Evolutionary conservation across 1,139 yeast species (phyloP).

Genomic region (Waltiozyma solani): DNA sequence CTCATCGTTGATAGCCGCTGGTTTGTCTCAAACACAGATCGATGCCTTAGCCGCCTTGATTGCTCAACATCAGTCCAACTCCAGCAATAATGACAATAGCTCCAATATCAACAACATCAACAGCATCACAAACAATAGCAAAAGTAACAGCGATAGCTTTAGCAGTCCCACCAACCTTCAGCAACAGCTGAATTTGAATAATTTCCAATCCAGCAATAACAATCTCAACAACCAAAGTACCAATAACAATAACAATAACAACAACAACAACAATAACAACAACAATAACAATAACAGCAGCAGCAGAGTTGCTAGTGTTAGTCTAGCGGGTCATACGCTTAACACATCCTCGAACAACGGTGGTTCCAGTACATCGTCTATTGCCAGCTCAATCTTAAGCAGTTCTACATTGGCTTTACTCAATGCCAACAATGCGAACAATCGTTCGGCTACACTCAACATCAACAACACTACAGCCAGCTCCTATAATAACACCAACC

Average conservation of each 20-base stretch:
- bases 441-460: not conserved
- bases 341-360: too few species aligned
- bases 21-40: constrained; percentile 56
- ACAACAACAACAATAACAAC: constrained; percentile 2
- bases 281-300: too few species aligned
- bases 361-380: too few species aligned
- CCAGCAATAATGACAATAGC: not conserved
- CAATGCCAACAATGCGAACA: not conserved
- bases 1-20: constrained; percentile 50
- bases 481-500: not conserved
- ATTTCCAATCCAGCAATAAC: constrained; percentile 23
- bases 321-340: too few species aligned
- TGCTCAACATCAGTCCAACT: constrained; percentile 47
- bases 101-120: not conserved
- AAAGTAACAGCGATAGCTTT: constrained; percentile 17
- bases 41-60: constrained; percentile 63
- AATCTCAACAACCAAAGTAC: constrained; percentile 4
- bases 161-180: constrained; percentile 55
- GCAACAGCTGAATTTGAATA: constrained; percentile 48
- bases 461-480: not conserved
- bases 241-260: constrained; percentile 6
- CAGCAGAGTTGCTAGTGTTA: too few species aligned
- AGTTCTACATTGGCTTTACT: too few species aligned
- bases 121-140: constrained; percentile 1
- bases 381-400: too few species aligned